Conservation (phyloP, 306 rosid species). For the Geum urbanum region DNA sequence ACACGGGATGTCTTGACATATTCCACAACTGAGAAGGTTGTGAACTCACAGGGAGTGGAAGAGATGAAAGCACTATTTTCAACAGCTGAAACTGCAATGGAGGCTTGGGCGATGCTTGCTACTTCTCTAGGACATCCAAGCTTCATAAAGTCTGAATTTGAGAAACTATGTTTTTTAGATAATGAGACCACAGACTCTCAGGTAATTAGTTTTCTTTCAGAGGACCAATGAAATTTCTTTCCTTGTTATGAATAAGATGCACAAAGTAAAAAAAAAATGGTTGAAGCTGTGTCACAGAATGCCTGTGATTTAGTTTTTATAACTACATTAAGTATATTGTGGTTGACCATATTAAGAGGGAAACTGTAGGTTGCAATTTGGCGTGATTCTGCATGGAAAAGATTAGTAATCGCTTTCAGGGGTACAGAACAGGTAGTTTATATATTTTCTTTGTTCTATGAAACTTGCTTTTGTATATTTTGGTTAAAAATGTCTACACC, state of each 20-base stretch:
- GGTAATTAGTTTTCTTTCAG: constrained; percentile 41
- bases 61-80: constrained; percentile 85
- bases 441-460: constrained; percentile 21
- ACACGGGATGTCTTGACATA: constrained; percentile 31
- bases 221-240: constrained; percentile 19
- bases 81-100: constrained; percentile 93
- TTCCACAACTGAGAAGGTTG: constrained; percentile 33
- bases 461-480: constrained; percentile 11
- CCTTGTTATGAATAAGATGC: constrained; percentile 10
- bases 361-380: constrained; percentile 85
- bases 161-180: constrained; percentile 85
- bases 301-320: constrained; percentile 15
- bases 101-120: constrained; percentile 99
- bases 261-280: neutral
- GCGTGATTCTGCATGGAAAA: constrained; percentile 73
- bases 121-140: constrained; percentile 89
- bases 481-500: constrained; percentile 17
- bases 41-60: constrained; percentile 43
- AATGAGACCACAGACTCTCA: constrained; percentile 82
- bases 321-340: constrained; percentile 23
- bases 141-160: constrained; percentile 92
- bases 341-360: constrained; percentile 24
- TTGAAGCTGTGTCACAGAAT: constrained; percentile 6
- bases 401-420: constrained; percentile 86
- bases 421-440: constrained; percentile 88